Percentiles rank a stretch among this genome's conserved stretches.
Conservation (phyloP, 192 early-diverging fungal species). For the Coemansia sp. region DNA sequence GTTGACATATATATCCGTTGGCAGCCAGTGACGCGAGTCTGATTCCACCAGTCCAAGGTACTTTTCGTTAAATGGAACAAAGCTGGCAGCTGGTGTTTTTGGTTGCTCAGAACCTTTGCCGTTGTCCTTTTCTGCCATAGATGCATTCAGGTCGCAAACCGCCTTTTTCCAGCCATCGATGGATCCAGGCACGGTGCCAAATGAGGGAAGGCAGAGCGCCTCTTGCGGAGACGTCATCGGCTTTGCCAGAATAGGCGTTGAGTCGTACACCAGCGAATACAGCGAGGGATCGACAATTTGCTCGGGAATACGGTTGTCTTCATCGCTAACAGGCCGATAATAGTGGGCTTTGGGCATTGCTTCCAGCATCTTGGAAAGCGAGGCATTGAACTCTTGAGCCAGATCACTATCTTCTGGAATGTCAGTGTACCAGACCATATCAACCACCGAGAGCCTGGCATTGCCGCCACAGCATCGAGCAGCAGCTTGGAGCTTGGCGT, state of each 20-base stretch:
- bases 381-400: not conserved
- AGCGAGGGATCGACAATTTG: not conserved
- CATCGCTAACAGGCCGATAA: no score
- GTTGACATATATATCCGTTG: not conserved
- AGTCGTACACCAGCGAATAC: not conserved
- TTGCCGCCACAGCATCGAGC: not conserved
- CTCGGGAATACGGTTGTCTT: not conserved
- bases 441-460: not conserved
- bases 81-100: not conserved
- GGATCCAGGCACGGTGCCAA: not conserved
- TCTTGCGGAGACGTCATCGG: not conserved
- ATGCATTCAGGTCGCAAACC: not conserved
- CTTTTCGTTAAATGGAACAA: not conserved
- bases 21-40: not conserved
- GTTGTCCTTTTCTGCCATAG: not conserved
- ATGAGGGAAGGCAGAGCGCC: not conserved
- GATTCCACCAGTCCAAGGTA: not conserved
- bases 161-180: not conserved
- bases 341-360: not conserved
- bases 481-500: not conserved
- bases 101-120: no score
- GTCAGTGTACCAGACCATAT: conserved; percentile 1
- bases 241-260: not conserved
- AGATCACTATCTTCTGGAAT: not conserved
- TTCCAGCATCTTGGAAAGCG: not conserved